Evolutionary conservation across 2,329 filamentous ascomycete species (phyloP).

Genomic region (Botryosphaeria agaves): DNA sequence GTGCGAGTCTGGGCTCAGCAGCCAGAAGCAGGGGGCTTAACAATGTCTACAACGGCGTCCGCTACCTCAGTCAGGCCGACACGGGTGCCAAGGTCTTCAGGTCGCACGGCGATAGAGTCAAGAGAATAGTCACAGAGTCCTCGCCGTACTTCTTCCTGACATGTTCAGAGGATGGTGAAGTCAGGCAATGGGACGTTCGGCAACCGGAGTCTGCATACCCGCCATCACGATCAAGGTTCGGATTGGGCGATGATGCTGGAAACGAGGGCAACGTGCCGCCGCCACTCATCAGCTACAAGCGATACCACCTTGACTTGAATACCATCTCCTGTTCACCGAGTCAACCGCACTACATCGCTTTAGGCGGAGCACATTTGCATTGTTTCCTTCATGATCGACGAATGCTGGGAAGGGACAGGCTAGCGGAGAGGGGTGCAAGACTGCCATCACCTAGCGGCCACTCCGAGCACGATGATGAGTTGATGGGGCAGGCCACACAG

Average conservation of each 20-base stretch:
- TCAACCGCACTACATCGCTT: constrained; percentile 52
- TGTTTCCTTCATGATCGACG: constrained; percentile 52
- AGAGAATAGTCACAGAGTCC: constrained; percentile 51
- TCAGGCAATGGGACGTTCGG: constrained; percentile 50
- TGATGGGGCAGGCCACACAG: constrained; percentile 40
- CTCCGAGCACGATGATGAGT: constrained; percentile 30
- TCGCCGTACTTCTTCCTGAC: constrained; percentile 52
- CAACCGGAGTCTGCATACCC: constrained; percentile 49
- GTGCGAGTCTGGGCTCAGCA: constrained; percentile 24
- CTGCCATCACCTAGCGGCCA: constrained; percentile 22
- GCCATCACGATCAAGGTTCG: constrained; percentile 19
- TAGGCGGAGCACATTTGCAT: constrained; percentile 50
- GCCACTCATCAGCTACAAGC: constrained; percentile 49
- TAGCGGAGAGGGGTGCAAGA: constrained; percentile 33
- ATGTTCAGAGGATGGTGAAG: constrained; percentile 53
- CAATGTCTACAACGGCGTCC: constrained; percentile 33
- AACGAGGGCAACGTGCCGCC: constrained; percentile 38
- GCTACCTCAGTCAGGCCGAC: constrained; percentile 37
- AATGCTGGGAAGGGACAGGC: constrained; percentile 44
- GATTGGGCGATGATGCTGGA: constrained; percentile 9
- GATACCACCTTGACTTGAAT: constrained; percentile 45
- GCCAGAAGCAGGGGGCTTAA: constrained; percentile 33
- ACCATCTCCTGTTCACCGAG: constrained; percentile 50
- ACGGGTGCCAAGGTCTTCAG: constrained; percentile 45
- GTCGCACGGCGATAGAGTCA: constrained; percentile 47